Percentiles rank a stretch among this genome's conserved stretches.
phyloP scores from a whole-genome alignment of 345 rosid species.

The Gossypium australe region DNA sequence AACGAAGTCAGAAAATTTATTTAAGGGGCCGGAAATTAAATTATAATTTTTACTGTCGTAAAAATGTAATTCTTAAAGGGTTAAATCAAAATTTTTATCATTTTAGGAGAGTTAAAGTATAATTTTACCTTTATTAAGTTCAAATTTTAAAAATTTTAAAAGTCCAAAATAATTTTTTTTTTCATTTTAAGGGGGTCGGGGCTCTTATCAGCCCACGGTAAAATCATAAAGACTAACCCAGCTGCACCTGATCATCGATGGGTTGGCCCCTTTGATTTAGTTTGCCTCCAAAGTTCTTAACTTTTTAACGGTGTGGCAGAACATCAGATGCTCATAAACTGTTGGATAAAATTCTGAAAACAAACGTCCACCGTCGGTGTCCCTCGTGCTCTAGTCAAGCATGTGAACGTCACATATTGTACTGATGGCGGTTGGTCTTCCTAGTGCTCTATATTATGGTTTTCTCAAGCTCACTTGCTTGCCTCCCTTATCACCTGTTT shows the following conservation, averaged over 20 bases:
- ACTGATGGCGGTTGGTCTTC: constrained; percentile 21
- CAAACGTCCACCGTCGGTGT: constrained; percentile 44
- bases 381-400: no score
- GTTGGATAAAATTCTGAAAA: no score
- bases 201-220: neutral
- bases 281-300: constrained; percentile 48
- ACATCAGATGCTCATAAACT: constrained; percentile 24
- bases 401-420: constrained; percentile 21
- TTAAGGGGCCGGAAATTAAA: no score
- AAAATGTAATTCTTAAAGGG: no score
- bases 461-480: neutral
- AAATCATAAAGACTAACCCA: constrained; percentile 44
- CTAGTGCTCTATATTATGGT: neutral
- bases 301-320: constrained; percentile 41
- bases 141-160: no score
- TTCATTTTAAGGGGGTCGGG: no score
- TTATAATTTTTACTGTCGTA: no score
- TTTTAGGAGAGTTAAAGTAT: no score
- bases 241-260: constrained; percentile 45
- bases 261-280: constrained; percentile 27
- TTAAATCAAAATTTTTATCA: no score
- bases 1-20: no score
- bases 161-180: fast-evolving
- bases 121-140: no score
- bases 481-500: constrained; percentile 17